These are phyloP conservation scores for Draba incana DNA, from an alignment of 345 rosid species.

Conservation along the genomic window DNA sequence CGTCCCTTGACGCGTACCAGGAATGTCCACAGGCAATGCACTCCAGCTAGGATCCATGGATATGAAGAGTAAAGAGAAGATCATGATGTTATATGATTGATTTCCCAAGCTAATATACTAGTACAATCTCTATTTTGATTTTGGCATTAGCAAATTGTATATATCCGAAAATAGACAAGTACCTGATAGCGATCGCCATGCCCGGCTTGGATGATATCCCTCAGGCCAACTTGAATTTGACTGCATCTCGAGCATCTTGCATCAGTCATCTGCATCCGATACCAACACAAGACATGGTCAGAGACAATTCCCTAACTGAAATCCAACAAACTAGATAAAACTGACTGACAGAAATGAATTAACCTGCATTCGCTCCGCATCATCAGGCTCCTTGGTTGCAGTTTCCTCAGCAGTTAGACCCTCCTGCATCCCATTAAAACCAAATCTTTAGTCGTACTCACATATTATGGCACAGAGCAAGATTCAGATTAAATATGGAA, in stretches of 20 bases:
- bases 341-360: neutral
- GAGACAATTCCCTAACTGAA: neutral
- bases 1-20: slow-evolving; percentile 95
- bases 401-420: slow-evolving; percentile 91
- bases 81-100: neutral
- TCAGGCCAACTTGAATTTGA: slow-evolving; percentile 67
- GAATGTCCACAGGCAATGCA: slow-evolving; percentile 83
- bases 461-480: slow-evolving; percentile 1
- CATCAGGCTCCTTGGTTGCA: slow-evolving; percentile 82
- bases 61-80: neutral
- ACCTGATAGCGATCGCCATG: slow-evolving; percentile 98
- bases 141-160: neutral
- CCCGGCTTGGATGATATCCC: slow-evolving; percentile 97
- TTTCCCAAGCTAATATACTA: neutral
- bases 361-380: slow-evolving; percentile 81
- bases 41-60: slow-evolving; percentile 58
- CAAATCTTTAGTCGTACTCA: slow-evolving; percentile 16
- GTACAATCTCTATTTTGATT: neutral
- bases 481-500: slow-evolving; percentile 1
- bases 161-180: neutral
- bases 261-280: slow-evolving; percentile 64
- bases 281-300: slow-evolving; percentile 28
- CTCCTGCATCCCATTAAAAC: slow-evolving; percentile 56
- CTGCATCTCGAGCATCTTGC: slow-evolving; percentile 85
- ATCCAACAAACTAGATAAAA: slow-evolving; percentile 8